Conservation (phyloP, 768 basidiomycete species). For the Pleurotus citrinopileatus region DNA sequence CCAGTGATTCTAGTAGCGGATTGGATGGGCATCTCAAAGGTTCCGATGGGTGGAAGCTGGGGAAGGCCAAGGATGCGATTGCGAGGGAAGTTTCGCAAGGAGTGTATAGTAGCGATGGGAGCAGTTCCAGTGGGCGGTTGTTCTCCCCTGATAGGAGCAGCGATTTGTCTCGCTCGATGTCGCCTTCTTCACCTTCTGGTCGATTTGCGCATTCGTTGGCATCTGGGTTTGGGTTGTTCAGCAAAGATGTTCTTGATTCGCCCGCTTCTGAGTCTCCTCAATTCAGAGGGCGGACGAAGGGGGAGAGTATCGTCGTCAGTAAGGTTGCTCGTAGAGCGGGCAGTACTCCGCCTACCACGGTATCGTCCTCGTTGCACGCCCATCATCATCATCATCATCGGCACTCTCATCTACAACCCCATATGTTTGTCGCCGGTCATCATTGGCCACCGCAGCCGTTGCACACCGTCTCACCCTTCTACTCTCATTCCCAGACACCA, state of each 20-base stretch:
- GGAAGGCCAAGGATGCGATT: background rate
- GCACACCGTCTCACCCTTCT: background rate
- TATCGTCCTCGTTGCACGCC: background rate
- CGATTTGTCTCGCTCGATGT: background rate
- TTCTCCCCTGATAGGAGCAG: conserved; percentile 3
- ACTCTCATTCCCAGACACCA: background rate
- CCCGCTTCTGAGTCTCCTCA: background rate
- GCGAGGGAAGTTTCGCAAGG: background rate
- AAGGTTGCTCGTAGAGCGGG: background rate
- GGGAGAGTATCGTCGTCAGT: background rate
- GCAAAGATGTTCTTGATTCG: background rate
- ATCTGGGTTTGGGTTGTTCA: background rate
- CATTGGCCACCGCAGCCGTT: background rate
- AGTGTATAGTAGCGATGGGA: background rate
- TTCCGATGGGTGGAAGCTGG: background rate
- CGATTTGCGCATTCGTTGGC: background rate
- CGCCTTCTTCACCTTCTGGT: background rate
- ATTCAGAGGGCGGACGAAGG: background rate
- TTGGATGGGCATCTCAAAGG: background rate
- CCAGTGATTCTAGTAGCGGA: background rate
- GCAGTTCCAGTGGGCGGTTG: background rate
- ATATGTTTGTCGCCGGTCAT: background rate
- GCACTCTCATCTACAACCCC: background rate
- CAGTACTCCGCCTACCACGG: conserved; percentile 4
- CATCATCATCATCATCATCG: background rate